Base-by-base conservation (phyloP, 139 green algal species). In the Chlorella sp. region DNA sequence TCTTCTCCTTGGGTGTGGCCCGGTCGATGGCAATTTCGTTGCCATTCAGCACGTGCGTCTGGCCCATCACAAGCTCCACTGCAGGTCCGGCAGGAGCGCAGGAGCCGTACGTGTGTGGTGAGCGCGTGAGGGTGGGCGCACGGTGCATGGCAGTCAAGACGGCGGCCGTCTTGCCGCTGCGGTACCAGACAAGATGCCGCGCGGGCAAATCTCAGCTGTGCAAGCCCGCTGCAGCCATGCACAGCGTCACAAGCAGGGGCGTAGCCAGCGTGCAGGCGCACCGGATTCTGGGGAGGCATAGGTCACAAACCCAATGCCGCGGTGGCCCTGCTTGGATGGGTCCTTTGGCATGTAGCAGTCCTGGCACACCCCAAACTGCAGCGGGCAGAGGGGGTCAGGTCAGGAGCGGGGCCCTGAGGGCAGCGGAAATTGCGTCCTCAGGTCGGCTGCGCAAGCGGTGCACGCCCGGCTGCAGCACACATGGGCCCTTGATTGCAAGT, bases 331-430 rank as follows among this genome's bases (percentile, higher is more conserved):
- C 86, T 95, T 96, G 70, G 87, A 89, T 56, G 94, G 90, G 80
- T 98, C 95, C 76, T 92, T 93, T 6, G 95, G 95, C 93, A 98
- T 97, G 92, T 98, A 98, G 17, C 94, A 95, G 73, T 98, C 95
- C 60, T 96, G 91, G 74, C 97, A 90, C 43, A 87, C 85, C 22
- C 95, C 95, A 87, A 94, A 98, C 51, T 87, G 81, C 81, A 67
- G 6, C 34, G 48, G 34, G 43, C 3, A 40, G 67, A 1, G 9
- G 41, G 11, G 1, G 51, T 26, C 51, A 60, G 51, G 9, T 11
- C 11, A 60, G 51, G 64, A 65, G 56, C 56, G 56, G 13, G 56
- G 22, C 22, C 22, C 56, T 65, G 56, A 20, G 22, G 56, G n/a
- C n/a, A n/a, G n/a, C n/a, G n/a, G n/a, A n/a, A n/a, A n/a, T n/a